A percentile compares a stretch with the other conserved stretches of the same genome.
phyloP scores from a whole-genome alignment of 495 filamentous ascomycete species.

The Penicillium arizonense region DNA sequence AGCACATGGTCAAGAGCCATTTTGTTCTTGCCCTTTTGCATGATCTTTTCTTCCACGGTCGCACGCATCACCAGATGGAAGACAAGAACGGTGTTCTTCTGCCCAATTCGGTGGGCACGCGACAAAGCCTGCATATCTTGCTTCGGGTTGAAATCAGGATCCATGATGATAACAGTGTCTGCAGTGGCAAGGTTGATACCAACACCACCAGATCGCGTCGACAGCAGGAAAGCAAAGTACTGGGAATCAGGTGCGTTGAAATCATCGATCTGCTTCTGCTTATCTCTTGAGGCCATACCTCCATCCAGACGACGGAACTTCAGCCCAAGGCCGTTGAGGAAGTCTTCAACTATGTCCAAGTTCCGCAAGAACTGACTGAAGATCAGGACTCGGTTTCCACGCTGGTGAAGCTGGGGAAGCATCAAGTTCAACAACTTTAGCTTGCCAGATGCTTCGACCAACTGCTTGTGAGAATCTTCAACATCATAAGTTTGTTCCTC shows the following conservation, averaged over 20 bases:
- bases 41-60: conserved; percentile 90
- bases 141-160: conserved; percentile 98
- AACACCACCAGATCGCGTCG: conserved; percentile 91
- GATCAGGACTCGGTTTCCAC: conserved; percentile 90
- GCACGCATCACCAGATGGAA: conserved; percentile 90
- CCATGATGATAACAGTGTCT: conserved; percentile 97
- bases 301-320: conserved; percentile 82
- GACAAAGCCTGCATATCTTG: conserved; percentile 96
- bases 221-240: conserved; percentile 86
- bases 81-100: conserved; percentile 91
- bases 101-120: conserved; percentile 91
- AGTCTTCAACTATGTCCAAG: conserved; percentile 89
- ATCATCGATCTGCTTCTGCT: conserved; percentile 89
- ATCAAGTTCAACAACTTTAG: conserved; percentile 82
- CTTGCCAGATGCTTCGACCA: conserved; percentile 90
- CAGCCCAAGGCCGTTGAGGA: conserved; percentile 69
- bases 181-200: conserved; percentile 97
- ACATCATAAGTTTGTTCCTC: conserved; percentile 67
- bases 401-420: conserved; percentile 82
- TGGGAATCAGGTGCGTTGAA: conserved; percentile 85
- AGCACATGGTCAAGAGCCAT: conserved; percentile 90
- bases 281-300: conserved; percentile 71
- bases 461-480: conserved; percentile 63
- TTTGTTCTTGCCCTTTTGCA: conserved; percentile 95
- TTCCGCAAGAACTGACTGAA: conserved; percentile 96